Conservation (phyloP, 2,329 filamentous ascomycete species). For the Penicillium sp. region DNA sequence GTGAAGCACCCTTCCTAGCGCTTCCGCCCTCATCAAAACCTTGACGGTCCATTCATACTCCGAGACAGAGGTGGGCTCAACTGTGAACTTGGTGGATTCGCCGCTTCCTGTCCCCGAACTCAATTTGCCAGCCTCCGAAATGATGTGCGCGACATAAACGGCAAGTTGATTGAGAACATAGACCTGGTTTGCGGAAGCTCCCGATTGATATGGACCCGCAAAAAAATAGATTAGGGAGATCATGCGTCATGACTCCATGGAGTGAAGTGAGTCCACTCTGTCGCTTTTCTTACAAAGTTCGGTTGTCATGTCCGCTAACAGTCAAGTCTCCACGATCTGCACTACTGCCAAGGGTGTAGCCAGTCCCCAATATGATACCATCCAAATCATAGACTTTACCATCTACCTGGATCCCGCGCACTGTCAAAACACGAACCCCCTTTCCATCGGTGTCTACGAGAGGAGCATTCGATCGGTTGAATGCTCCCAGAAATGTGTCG, state of each 20-base stretch:
- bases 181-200: constrained; percentile 41
- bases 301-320: constrained; percentile 48
- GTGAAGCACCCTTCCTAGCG: constrained; percentile 42
- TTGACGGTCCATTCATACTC: constrained; percentile 50
- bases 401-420: constrained; percentile 47
- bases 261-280: constrained; percentile 49
- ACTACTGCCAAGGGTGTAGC: constrained; percentile 39
- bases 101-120: constrained; percentile 3
- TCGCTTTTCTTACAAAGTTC: constrained; percentile 50
- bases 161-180: constrained; percentile 39
- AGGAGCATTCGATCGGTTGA: constrained; percentile 59
- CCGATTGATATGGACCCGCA: constrained; percentile 45
- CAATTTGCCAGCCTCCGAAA: constrained; percentile 33
- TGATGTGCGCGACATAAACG: constrained; percentile 48
- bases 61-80: constrained; percentile 47
- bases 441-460: constrained; percentile 60
- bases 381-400: constrained; percentile 50
- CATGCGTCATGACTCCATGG: constrained; percentile 51
- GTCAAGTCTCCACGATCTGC: constrained; percentile 37
- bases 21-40: constrained; percentile 43
- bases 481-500: constrained; percentile 54
- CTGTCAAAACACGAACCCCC: constrained; percentile 51
- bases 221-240: constrained; percentile 59
- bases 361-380: constrained; percentile 49
- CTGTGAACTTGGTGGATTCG: not conserved